A percentile compares a stretch with the other conserved stretches of the same genome.
Conservation (phyloP, 1,284 basidiomycete genomes). For the Afroboletus lepidellus region DNA sequence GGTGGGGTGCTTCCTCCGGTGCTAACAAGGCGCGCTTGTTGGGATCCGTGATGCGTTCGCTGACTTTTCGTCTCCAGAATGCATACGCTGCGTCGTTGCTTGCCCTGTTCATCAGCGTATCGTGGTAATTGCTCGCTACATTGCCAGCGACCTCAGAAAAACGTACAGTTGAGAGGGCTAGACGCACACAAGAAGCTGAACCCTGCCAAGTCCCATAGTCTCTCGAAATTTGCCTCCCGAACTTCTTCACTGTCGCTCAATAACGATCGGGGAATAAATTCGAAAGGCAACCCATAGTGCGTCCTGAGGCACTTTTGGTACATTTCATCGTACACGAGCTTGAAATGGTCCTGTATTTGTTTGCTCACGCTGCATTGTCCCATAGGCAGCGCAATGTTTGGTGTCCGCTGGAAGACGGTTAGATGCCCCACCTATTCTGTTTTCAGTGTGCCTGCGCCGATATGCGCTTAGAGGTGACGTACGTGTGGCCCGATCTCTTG, state of each 20-base stretch:
- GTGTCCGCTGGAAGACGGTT: conserved; percentile 21
- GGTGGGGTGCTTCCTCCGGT: conserved; percentile 13
- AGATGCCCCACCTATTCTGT: conserved; percentile 11
- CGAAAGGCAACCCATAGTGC: neutral
- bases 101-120: neutral
- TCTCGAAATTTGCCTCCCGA: conserved; percentile 11
- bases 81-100: neutral
- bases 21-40: conserved; percentile 16
- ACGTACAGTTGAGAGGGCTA: too few species aligned
- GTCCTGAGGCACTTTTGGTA: conserved; percentile 4
- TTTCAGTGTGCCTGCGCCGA: neutral
- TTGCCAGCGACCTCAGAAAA: neutral
- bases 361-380: conserved; percentile 6
- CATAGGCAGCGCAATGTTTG: conserved; percentile 19
- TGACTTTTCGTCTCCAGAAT: conserved; percentile 10
- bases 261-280: neutral
- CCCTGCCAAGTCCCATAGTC: conserved; percentile 9
- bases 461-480: neutral
- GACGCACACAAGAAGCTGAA: conserved; percentile 6
- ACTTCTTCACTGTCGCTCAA: conserved; percentile 9
- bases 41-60: conserved; percentile 13
- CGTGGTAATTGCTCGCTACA: neutral
- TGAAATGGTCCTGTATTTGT: conserved; percentile 15
- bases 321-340: conserved; percentile 12
- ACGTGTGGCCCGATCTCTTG: conserved; percentile 12